Evolutionary conservation across 2,329 filamentous ascomycete species (phyloP).

Genomic region (Penicillium aurantiogriseum): DNA sequence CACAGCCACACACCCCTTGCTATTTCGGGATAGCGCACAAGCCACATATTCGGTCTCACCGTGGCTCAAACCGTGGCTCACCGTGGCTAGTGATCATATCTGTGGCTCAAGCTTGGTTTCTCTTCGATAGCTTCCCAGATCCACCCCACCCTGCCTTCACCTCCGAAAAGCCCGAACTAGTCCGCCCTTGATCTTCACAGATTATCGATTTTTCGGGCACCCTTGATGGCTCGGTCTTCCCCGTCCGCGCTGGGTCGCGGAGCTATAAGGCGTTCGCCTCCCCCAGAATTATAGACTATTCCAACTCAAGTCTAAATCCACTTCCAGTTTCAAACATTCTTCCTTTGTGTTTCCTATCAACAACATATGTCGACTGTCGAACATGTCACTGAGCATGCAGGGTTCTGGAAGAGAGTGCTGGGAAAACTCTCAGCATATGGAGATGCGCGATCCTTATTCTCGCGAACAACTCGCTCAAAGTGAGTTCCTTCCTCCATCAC

Average conservation of each 20-base stretch:
- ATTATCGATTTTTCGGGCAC: constrained; percentile 21
- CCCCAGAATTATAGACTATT: constrained; percentile 8
- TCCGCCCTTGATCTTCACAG: constrained; percentile 30
- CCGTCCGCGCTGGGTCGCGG: constrained; percentile 6
- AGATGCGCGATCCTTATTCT: constrained; percentile 29
- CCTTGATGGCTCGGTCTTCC: constrained; percentile 20
- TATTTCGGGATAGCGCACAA: constrained; percentile 15
- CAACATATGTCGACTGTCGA: constrained; percentile 24
- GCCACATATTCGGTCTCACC: constrained; percentile 23
- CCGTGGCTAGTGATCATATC: constrained; percentile 18
- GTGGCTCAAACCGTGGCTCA: constrained; percentile 16
- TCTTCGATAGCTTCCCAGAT: constrained; percentile 21
- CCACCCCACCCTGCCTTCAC: constrained; percentile 16
- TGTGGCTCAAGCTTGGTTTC: constrained; percentile 14
- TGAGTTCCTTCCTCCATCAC: constrained; percentile 19
- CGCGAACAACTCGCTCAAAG: constrained; percentile 27
- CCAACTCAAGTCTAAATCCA: constrained; percentile 1
- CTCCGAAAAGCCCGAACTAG: constrained; percentile 23
- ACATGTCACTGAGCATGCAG: constrained; percentile 32
- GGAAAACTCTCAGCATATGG: constrained; percentile 32
- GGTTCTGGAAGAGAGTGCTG: constrained; percentile 32
- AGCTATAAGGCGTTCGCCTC: constrained; percentile 20
- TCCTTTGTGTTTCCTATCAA: background rate
- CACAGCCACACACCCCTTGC: constrained; percentile 19
- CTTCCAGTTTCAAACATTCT: background rate